Conservation (phyloP, 2,329 filamentous ascomycete genomes). For the Stromatinia cepivora region DNA sequence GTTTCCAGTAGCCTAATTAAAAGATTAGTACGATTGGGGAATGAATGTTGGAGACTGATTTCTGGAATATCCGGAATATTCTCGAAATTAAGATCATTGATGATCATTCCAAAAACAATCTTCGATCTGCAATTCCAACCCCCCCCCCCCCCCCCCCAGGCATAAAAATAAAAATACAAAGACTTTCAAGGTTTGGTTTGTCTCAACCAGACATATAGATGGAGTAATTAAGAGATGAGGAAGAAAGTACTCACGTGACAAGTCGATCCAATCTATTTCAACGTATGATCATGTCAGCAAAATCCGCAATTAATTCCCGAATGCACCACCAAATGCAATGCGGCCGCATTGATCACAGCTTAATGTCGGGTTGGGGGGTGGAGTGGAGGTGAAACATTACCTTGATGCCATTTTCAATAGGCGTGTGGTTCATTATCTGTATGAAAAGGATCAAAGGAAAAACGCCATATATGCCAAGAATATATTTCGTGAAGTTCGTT, state of each 20-base stretch:
- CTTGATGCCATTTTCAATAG: slow-evolving; percentile 41
- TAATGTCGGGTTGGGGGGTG: slow-evolving; percentile 2
- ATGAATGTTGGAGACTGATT: neutral
- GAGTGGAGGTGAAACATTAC: slow-evolving; percentile 32
- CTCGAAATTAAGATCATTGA: slow-evolving; percentile 16
- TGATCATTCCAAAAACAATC: neutral
- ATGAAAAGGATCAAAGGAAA: slow-evolving; percentile 19
- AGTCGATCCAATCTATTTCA: slow-evolving; percentile 71
- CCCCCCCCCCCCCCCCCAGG: neutral
- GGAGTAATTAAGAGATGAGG: neutral
- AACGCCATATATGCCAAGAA: slow-evolving; percentile 27
- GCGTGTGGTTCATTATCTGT: slow-evolving; percentile 35
- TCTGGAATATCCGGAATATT: neutral
- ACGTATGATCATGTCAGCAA: slow-evolving; percentile 33
- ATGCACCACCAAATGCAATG: slow-evolving; percentile 3
- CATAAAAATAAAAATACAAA: neutral
- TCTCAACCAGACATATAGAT: slow-evolving; percentile 11
- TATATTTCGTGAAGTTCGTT: neutral
- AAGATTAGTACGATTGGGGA: slow-evolving; percentile 26
- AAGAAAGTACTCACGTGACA: slow-evolving; percentile 70
- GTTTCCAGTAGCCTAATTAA: slow-evolving; percentile 82
- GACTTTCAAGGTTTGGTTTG: neutral
- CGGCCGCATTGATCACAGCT: slow-evolving; percentile 15
- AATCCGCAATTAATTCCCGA: slow-evolving; percentile 6
- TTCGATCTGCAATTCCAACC: neutral